Percentiles rank a stretch among this genome's conserved stretches.
Evolutionary conservation across 2,329 filamentous ascomycete species (phyloP).

Genomic region (Fusarium sp.): DNA sequence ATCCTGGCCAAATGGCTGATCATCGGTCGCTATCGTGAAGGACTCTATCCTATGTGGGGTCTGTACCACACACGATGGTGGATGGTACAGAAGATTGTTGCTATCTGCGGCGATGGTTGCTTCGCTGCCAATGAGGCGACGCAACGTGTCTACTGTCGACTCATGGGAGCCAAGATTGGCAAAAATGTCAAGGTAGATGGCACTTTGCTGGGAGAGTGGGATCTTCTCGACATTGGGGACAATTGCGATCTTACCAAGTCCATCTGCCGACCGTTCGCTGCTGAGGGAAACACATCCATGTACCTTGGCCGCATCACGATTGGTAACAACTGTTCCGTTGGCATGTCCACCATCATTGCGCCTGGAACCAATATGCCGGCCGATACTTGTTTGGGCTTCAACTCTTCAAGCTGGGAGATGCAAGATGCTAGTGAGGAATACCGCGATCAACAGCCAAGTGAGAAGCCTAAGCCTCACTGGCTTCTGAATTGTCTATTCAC

Average conservation of each 20-base stretch:
- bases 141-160: not conserved
- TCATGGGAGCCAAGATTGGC: not conserved
- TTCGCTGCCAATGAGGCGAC: not conserved
- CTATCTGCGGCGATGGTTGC: not conserved
- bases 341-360: not conserved
- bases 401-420: conserved; percentile 16
- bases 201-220: not conserved
- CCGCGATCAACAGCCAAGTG: conserved; percentile 1
- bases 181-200: not conserved
- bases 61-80: conserved; percentile 16
- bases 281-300: conserved; percentile 13
- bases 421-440: conserved; percentile 6
- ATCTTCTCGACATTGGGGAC: not conserved
- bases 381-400: conserved; percentile 8
- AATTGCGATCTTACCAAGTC: not conserved
- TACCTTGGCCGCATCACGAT: conserved; percentile 10
- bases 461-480: not conserved
- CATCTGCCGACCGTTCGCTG: not conserved
- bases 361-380: not conserved
- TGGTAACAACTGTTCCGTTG: not conserved
- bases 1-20: conserved; percentile 10
- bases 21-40: not conserved
- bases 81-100: conserved; percentile 16
- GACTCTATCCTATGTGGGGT: conserved; percentile 7
- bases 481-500: not conserved